phyloP scores from a whole-genome alignment of 2,329 filamentous ascomycete species.

The Nectriaceae sp. region DNA sequence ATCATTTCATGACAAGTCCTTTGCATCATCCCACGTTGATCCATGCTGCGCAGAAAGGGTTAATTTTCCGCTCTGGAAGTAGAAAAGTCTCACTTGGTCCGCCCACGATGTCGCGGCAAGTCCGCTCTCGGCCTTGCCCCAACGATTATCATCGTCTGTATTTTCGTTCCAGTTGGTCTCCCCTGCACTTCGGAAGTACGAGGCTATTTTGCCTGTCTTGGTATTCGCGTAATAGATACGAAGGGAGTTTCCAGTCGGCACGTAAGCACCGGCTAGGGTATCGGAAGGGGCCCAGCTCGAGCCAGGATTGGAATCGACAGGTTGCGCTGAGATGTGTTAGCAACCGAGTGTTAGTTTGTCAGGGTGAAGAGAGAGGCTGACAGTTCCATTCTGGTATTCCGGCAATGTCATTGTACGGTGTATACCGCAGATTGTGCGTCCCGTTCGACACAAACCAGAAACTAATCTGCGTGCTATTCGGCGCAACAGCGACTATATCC shows the following conservation, averaged over 20 bases:
- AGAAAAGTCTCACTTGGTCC: conserved; percentile 16
- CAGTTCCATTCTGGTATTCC: conserved; percentile 1
- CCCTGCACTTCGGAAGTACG: conserved; percentile 6
- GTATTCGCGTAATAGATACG: conserved; percentile 19
- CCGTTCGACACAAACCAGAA: conserved; percentile 18
- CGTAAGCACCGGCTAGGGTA: conserved; percentile 13
- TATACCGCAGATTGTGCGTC: conserved; percentile 6
- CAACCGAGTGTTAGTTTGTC: neutral
- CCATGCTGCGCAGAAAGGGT: conserved; percentile 11
- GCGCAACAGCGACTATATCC: conserved; percentile 9
- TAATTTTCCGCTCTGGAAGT: conserved; percentile 14
- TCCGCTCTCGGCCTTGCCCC: conserved; percentile 16
- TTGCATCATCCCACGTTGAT: conserved; percentile 14
- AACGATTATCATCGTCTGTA: conserved; percentile 1
- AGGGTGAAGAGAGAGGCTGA: conserved; percentile 1
- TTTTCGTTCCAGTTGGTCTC: conserved; percentile 2
- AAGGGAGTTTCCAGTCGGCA: conserved; percentile 9
- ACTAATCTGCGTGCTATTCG: conserved; percentile 9
- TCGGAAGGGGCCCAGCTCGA: conserved; percentile 13
- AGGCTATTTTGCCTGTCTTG: conserved; percentile 10
- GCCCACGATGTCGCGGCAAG: conserved; percentile 17
- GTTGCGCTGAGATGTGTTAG: conserved; percentile 4
- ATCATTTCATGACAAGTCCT: no score
- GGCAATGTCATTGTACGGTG: conserved; percentile 11
- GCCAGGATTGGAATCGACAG: conserved; percentile 10